Evolutionary conservation across 306 rosid genomes (phyloP).

Genomic region (Alnus rubra): DNA sequence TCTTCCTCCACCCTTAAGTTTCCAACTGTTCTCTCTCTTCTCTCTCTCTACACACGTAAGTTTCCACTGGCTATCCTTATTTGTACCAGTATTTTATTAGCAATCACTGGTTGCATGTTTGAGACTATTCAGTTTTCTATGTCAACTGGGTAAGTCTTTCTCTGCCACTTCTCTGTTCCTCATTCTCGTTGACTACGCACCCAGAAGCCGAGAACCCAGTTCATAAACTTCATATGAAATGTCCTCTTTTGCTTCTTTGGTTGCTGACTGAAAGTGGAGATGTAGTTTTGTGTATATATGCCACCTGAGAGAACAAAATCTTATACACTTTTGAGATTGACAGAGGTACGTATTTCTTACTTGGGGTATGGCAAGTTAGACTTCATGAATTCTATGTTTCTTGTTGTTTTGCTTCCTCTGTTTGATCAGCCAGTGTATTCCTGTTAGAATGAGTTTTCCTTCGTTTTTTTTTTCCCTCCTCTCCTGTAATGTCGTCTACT

Average conservation of each 20-base stretch:
- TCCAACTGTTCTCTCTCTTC: conserved; percentile 8
- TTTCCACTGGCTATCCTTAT: conserved; percentile 10
- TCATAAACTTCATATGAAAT: too few species aligned
- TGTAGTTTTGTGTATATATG: background rate
- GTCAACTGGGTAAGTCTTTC: background rate
- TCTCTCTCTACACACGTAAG: conserved; percentile 21
- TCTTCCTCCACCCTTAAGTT: background rate
- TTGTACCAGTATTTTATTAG: background rate
- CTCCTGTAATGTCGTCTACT: background rate
- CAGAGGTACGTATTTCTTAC: background rate
- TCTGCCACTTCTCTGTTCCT: background rate
- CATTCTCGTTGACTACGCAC: background rate
- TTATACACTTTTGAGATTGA: background rate
- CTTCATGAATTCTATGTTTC: background rate
- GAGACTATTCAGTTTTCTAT: too few species aligned
- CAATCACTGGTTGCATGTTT: background rate
- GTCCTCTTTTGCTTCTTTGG: background rate
- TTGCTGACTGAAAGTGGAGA: background rate
- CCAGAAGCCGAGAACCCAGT: background rate
- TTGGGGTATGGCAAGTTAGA: background rate
- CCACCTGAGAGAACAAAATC: background rate
- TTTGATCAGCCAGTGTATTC: background rate
- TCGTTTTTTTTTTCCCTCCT: background rate
- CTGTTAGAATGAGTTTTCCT: background rate
- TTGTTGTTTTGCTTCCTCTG: background rate